Base-by-base conservation (phyloP, 2,329 filamentous ascomycete genomes). In the Aspergillus sp. region DNA sequence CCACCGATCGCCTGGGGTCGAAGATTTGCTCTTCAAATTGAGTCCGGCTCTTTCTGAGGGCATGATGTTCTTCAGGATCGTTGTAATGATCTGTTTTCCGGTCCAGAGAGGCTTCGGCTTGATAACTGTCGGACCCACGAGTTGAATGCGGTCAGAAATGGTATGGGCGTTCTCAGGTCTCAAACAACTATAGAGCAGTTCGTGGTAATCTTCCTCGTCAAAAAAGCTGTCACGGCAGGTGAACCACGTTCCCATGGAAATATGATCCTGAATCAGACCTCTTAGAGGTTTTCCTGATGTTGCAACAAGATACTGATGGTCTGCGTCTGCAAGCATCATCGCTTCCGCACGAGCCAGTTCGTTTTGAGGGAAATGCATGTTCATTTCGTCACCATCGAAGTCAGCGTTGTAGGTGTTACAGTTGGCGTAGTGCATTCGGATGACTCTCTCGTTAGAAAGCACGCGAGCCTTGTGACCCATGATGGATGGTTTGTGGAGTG, bases 371-470 rank as follows among this genome's bases (percentile, higher is more conserved):
- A 99, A 97, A 74, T 99, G 94, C 92, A 99, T 95, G 72, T 99
- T 99, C 94, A 99, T 99, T 73, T 99, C 94, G 69, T 99, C 94
- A 71, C 94, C 94, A 67, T 99, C 95, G 68, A 99, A 99, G 80
- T 99, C 94, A 29, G 94, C 94, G 64, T 99, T 99, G 80, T 99
- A 99, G 0, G 94, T 97, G 68, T 99, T 99, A 72, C 94, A 97
- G 71, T 99, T 99, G 64, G 94, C 93, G 75, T 99, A 99, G 77
- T 99, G 94, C 93, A 99, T 97, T 60, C 94, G 91, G 69, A 99
- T 92, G 0, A 94, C 97, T 76, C 96, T 96, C 72, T 99, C 95
- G 32, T 91, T 92, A 0, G 91, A 89, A 16, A 99, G 77, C 5
- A 99, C 93, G 55, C 92, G 85, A 47, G 94, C 94, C 63, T 92